Base-by-base conservation (phyloP, 148 eudicot species). In the Linanthus parryae region DNA sequence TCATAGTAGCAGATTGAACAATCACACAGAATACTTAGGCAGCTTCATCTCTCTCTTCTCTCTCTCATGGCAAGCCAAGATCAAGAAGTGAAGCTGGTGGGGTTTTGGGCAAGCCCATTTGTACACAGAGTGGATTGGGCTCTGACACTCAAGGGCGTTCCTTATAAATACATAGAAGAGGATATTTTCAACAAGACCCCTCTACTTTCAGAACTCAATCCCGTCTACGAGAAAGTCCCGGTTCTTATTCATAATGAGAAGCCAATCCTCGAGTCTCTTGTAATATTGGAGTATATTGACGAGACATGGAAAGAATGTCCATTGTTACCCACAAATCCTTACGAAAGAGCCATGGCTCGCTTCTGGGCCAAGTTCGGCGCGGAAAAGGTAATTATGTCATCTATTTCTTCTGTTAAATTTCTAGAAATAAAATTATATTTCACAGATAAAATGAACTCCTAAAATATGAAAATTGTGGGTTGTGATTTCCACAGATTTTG, bases 131-230 rank as follows among this genome's bases (percentile, higher is more conserved):
- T 59, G 2, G 49, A 46, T 9, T 58, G 64, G 71, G 71, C 71
- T 17, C 55, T 66, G 11, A 66, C 44, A 31, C 54, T 66, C 7
- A 66, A 66, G 52, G 65, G 65, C 26, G 17, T 66, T 0, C 59
- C 52, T 20, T 66, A 58, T 39, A 64, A 66, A 40, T 66, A 58
- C 49, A 53, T 58, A 19, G 71, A 66, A 52, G 71, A 66, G 37
- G 64, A 66, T 31, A 14, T 66, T 33, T 36, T 6, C 30, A 58
- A 66, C 27, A n/a, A n/a, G n/a, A n/a, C n/a, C n/a, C n/a, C n/a
- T n/a, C n/a, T n/a, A n/a, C n/a, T n/a, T n/a, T n/a, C n/a, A n/a
- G n/a, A n/a, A n/a, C n/a, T n/a, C n/a, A n/a, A n/a, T n/a, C n/a
- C n/a, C n/a, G n/a, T n/a, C n/a, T n/a, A n/a, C n/a, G n/a, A n/a